These are phyloP conservation scores for Singerocomus inundabilis DNA, from an alignment of 1,284 basidiomycete genomes.

Conservation along the genomic window DNA sequence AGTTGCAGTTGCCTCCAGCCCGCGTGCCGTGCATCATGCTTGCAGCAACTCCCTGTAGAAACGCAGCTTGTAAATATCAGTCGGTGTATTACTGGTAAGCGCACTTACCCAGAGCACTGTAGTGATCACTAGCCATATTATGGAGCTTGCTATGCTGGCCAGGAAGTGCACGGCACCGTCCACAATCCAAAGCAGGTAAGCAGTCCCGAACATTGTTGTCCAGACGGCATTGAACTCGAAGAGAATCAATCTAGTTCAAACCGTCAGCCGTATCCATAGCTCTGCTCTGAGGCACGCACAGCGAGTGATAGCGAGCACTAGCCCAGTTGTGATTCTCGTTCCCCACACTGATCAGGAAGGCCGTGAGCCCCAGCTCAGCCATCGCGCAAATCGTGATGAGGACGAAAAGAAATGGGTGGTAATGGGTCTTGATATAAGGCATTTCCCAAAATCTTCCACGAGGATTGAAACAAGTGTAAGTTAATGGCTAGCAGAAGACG, in stretches of 20 bases:
- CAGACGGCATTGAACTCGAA: constrained; percentile 69
- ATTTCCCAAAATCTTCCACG: constrained; percentile 25
- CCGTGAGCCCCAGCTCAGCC: constrained; percentile 68
- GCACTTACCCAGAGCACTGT: constrained; percentile 58
- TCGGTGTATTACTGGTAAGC: neutral
- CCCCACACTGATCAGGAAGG: constrained; percentile 65
- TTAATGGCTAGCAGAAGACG: constrained; percentile 14
- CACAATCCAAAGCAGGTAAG: constrained; percentile 68
- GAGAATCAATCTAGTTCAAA: constrained; percentile 48
- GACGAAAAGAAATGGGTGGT: constrained; percentile 68
- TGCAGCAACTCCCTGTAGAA: constrained; percentile 56
- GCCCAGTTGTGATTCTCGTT: constrained; percentile 61
- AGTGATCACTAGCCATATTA: constrained; percentile 66
- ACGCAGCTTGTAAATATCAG: constrained; percentile 1
- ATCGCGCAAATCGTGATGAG: constrained; percentile 65
- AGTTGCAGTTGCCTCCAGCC: constrained; percentile 55
- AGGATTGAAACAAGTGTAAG: constrained; percentile 10
- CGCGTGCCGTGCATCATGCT: constrained; percentile 65
- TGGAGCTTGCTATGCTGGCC: constrained; percentile 72
- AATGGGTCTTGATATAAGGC: constrained; percentile 49
- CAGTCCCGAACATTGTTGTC: constrained; percentile 65
- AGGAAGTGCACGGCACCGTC: constrained; percentile 63
- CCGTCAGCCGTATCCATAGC: constrained; percentile 13
- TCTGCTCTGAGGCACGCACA: constrained; percentile 46
- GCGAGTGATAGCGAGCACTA: constrained; percentile 57